These are phyloP conservation scores for Solanum gandarillasii DNA, from an alignment of 257 asterid genomes.

Conservation along the genomic window DNA sequence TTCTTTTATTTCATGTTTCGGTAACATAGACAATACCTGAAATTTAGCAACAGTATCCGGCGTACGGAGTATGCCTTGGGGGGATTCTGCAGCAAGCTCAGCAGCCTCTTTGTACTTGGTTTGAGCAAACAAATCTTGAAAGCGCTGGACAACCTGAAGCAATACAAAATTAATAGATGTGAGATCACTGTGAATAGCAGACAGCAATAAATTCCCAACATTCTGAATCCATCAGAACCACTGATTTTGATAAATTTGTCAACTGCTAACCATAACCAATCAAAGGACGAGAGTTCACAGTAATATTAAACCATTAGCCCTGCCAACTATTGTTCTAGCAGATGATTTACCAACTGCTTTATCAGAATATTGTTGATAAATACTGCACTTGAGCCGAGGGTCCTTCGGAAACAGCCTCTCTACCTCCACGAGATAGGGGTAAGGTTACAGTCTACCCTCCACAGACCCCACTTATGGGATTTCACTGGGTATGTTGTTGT, in stretches of 20 bases:
- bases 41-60: slow-evolving; percentile 8
- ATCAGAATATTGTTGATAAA: neutral
- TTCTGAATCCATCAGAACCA: neutral
- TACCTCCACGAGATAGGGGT: neutral
- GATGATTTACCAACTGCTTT: neutral
- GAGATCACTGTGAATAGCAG: neutral
- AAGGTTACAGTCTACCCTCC: neutral
- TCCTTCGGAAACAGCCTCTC: neutral
- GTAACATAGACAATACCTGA: slow-evolving; percentile 2
- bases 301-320: neutral
- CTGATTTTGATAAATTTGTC: neutral
- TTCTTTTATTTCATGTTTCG: neutral
- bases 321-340: neutral
- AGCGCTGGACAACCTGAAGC: slow-evolving; percentile 89
- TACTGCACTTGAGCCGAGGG: neutral
- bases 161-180: neutral
- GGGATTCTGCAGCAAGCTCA: slow-evolving; percentile 12
- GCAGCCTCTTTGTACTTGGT: slow-evolving; percentile 43
- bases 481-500: neutral
- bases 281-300: neutral
- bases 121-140: slow-evolving; percentile 82
- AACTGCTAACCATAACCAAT: neutral
- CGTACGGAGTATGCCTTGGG: slow-evolving; percentile 9
- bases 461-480: neutral
- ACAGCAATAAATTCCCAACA: neutral